A percentile compares a stretch with the other conserved stretches of the same genome.
phyloP scores from a whole-genome alignment of 148 eudicot species.

The Cornus controversa region DNA sequence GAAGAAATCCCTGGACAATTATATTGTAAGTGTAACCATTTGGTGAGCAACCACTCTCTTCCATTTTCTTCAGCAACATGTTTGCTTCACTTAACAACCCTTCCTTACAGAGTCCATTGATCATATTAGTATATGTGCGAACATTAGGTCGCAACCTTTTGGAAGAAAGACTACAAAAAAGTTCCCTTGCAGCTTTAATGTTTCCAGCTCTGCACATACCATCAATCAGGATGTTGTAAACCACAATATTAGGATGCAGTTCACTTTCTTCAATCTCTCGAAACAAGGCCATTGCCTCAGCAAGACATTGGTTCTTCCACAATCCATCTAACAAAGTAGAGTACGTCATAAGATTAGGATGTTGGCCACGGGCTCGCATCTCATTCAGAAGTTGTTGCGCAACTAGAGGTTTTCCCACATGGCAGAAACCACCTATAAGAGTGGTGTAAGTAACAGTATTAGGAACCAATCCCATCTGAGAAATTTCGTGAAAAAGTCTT shows the following conservation, averaged over 20 bases:
- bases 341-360: background rate
- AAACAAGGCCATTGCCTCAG: constrained; percentile 4
- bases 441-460: constrained; percentile 2
- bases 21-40: constrained; percentile 9
- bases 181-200: constrained; percentile 1
- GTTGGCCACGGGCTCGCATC: background rate
- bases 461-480: background rate
- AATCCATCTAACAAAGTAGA: background rate
- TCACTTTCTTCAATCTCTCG: background rate
- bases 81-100: constrained; percentile 10
- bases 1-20: background rate
- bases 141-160: constrained; percentile 18
- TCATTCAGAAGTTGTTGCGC: background rate
- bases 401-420: background rate
- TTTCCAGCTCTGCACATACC: constrained; percentile 13
- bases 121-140: background rate
- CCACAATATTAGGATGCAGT: background rate
- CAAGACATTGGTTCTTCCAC: background rate
- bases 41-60: constrained; percentile 10
- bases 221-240: constrained; percentile 1
- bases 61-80: constrained; percentile 8
- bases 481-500: background rate
- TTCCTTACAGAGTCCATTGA: constrained; percentile 14
- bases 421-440: constrained; percentile 6
- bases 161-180: background rate